Evolutionary conservation across 345 rosid genomes (phyloP), one percentile per base, ranked within the genome.

Genomic region (Eucalyptus guilfoylei): DNA sequence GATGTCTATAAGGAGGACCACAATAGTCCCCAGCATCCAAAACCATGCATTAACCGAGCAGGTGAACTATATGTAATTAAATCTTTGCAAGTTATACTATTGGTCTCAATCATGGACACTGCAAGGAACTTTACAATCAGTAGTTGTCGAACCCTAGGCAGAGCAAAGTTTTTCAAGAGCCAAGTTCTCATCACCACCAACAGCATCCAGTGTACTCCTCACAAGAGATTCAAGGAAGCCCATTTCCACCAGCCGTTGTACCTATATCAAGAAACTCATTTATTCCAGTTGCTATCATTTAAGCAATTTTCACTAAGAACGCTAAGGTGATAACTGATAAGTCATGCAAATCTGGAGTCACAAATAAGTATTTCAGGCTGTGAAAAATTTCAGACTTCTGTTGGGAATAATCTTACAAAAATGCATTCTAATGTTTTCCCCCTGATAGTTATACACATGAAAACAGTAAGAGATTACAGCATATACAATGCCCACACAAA

Each of bases 111-210:
- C 83, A 21, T 40, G 47, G 83, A 76, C 83, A 40, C 47, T 69
- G 80, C 80, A 34, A 69, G 44, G 80, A 69, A 69, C 80, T 76
- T 76, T 40, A 76, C 83, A 76, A 44, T 76, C 47, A 11, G 83
- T 40, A 76, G 83, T 40, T 40, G 83, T 40, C 60, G 10, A 45
- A 86, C 50, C n/a, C 88, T 92, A 95, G 90, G 94, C 93, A 88
- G 97, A 94, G 90, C 96, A 96, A 89, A 97, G 99, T 94, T 91
- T 97, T 92, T 98, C 99, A 88, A 98, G 96, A 8, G 99, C 99
- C 94, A 93, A 47, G 92, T 97, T 98, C 94, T 98, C 99, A 92
- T 98, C 99, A n/a, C 98, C 99, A 49, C 97, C 97, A 60, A 93
- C 96, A 88, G 96, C 93, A 86, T 96, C 97, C 87, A 97, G 93